These are phyloP conservation scores for Fistulinella cinereoalba DNA, from an alignment of 1,284 basidiomycete genomes.

Conservation along the genomic window DNA sequence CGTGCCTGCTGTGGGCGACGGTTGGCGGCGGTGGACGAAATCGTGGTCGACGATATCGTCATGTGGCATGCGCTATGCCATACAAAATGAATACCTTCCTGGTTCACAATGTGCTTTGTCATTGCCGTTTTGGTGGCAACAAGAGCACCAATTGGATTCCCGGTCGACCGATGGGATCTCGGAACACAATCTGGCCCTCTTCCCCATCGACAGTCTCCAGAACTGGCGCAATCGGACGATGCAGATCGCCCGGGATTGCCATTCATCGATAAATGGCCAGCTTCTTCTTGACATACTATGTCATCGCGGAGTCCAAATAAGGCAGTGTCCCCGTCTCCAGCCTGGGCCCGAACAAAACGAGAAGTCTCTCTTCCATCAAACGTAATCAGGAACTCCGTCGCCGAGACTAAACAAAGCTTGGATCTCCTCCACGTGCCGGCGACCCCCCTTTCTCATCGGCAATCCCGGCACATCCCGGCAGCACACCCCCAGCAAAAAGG, in stretches of 20 bases:
- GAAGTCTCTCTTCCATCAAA: slow-evolving; percentile 10
- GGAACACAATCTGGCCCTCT: slow-evolving; percentile 17
- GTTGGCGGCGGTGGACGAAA: slow-evolving; percentile 12
- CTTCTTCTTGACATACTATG: slow-evolving; percentile 17
- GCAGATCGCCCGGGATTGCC: slow-evolving; percentile 17
- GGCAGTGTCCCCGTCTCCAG: background rate
- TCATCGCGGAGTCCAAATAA: slow-evolving; percentile 24
- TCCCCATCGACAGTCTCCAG: no score
- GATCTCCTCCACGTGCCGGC: slow-evolving; percentile 8
- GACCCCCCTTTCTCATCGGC: slow-evolving; percentile 4
- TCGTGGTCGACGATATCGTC: background rate
- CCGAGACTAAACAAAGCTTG: background rate
- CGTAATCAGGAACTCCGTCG: slow-evolving; percentile 10
- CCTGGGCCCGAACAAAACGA: slow-evolving; percentile 7
- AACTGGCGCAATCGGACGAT: no score
- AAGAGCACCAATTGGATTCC: slow-evolving; percentile 21
- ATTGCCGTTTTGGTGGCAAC: slow-evolving; percentile 23
- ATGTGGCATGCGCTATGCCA: slow-evolving; percentile 7
- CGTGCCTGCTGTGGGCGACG: background rate
- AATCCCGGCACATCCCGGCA: background rate
- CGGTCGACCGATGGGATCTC: slow-evolving; percentile 12
- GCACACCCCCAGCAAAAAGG: background rate
- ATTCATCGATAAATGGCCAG: background rate
- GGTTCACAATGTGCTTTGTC: slow-evolving; percentile 17
- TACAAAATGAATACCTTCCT: background rate